Evolutionary conservation across 352 stramenopile species (phyloP).

Genomic region (Globisporangium paddicum): DNA sequence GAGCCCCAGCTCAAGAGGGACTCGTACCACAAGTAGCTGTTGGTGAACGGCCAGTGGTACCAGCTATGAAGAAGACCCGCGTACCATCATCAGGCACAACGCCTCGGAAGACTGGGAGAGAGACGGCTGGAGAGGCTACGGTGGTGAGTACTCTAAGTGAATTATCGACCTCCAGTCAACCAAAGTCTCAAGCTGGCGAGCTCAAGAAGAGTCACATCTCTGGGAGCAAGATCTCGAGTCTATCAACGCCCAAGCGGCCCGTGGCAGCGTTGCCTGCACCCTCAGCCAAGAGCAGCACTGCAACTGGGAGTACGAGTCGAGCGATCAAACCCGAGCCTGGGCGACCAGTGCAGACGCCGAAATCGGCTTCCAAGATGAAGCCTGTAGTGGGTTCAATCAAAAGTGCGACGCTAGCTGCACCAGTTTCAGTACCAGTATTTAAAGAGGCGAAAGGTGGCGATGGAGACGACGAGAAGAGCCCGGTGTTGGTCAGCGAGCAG

Average conservation of each 20-base stretch:
- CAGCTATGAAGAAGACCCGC: conserved; percentile 2
- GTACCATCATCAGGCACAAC: background rate
- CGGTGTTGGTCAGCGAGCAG: background rate
- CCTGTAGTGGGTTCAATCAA: background rate
- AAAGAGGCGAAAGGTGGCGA: background rate
- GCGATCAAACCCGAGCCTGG: conserved; percentile 1
- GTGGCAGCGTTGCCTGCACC: background rate
- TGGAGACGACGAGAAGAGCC: background rate
- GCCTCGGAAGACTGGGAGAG: background rate
- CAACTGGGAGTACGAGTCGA: background rate
- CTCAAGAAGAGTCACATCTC: background rate
- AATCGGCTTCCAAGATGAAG: conserved; percentile 8
- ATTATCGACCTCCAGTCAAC: background rate
- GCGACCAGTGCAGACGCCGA: background rate
- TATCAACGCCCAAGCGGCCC: background rate
- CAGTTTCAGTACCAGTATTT: too few relatives aligned
- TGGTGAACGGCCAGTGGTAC: background rate
- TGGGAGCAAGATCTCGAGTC: conserved; percentile 6
- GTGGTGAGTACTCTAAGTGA: background rate
- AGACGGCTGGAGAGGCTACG: background rate
- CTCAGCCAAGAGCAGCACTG: background rate
- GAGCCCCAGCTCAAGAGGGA: background rate
- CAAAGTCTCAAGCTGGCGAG: conserved; percentile 4
- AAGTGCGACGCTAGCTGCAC: background rate
- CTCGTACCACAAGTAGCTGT: background rate